Conservation (phyloP, 768 basidiomycete genomes). For the Phylloporus sp. region DNA sequence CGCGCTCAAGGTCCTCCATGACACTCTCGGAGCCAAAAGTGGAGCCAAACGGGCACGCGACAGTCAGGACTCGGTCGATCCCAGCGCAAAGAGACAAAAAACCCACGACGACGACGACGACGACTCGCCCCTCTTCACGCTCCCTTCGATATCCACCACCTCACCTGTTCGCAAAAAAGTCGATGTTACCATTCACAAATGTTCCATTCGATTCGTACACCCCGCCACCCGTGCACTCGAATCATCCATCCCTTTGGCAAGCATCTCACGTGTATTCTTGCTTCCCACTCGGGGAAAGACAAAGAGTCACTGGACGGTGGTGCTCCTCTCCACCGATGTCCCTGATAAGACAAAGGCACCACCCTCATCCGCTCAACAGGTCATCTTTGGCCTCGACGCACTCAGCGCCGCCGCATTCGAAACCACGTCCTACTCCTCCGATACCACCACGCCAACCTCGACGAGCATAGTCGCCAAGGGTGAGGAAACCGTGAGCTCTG, state of each 20-base stretch:
- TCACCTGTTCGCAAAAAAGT: slow-evolving; percentile 24
- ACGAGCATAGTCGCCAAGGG: slow-evolving; percentile 45
- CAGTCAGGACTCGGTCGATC: slow-evolving; percentile 8
- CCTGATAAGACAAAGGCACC: slow-evolving; percentile 42
- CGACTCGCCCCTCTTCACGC: slow-evolving; percentile 50
- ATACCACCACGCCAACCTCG: slow-evolving; percentile 20
- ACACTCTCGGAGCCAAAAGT: slow-evolving; percentile 4
- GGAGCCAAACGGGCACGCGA: slow-evolving; percentile 25
- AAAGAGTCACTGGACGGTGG: slow-evolving; percentile 69
- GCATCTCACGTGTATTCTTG: slow-evolving; percentile 60
- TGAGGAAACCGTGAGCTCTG: slow-evolving; percentile 43
- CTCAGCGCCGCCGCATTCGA: slow-evolving; percentile 42
- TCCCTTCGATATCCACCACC: slow-evolving; percentile 56
- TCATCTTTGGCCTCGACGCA: slow-evolving; percentile 74
- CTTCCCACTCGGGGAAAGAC: slow-evolving; percentile 71
- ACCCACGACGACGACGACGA: slow-evolving; percentile 20
- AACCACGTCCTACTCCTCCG: slow-evolving; percentile 37
- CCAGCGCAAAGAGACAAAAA: slow-evolving; percentile 19
- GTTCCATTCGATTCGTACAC: slow-evolving; percentile 51
- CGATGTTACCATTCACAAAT: slow-evolving; percentile 54
- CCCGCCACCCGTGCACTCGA: slow-evolving; percentile 48
- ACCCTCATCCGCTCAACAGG: slow-evolving; percentile 41
- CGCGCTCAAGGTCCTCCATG: slow-evolving; percentile 20
- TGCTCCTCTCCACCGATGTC: slow-evolving; percentile 53
- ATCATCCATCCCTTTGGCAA: slow-evolving; percentile 45